Evolutionary conservation across 1,284 basidiomycete genomes (phyloP), one percentile per base, ranked within the genome.

Genomic region (Austroboletus novae-zelandiae): DNA sequence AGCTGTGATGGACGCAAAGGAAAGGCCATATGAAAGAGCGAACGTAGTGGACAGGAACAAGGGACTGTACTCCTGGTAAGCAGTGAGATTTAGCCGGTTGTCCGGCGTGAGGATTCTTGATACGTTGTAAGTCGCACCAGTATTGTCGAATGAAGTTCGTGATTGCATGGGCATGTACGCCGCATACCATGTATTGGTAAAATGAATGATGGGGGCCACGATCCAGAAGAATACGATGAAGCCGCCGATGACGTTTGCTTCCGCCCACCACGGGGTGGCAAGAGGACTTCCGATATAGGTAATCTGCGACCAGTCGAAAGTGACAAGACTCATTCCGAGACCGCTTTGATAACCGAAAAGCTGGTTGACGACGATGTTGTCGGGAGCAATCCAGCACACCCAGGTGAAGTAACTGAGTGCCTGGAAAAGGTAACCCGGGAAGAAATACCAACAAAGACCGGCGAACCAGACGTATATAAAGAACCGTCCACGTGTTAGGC

Each of bases 221-320:
- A 94, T 70, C 90, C 84, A 88, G 71, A 82, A 87, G 71, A 87
- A 86, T 53, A 91, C 67, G 15, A 91, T 66, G 64, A 95, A 96
- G 2, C 91, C 92, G 37, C 72, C 75, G 15, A 85, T 80, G 42
- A 94, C 77, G 69, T 97, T 97, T 47, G 87, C 89, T 62, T 84
- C 83, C 3, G 84, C 84, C 85, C 84, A 87, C 84, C 83, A 85
- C 0, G 83, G 82, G 9, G 81, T 80, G 9, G 79, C 74, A 37
- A 82, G 74, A 34, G 84, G 84, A 47, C 80, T 82, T 9, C 79
- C 76, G 57, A 80, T 54, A 62, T 72, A 51, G 30, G 53, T 66
- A 57, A 86, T 80, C 61, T 86, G 83, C n/a, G 79, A 71, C 86
- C 86, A 89, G 56, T 87, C 84, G 50, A 87, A 86, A n/a, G 84